Base-by-base conservation (phyloP, 805 yeast genomes). In the Ogataea henricii region DNA sequence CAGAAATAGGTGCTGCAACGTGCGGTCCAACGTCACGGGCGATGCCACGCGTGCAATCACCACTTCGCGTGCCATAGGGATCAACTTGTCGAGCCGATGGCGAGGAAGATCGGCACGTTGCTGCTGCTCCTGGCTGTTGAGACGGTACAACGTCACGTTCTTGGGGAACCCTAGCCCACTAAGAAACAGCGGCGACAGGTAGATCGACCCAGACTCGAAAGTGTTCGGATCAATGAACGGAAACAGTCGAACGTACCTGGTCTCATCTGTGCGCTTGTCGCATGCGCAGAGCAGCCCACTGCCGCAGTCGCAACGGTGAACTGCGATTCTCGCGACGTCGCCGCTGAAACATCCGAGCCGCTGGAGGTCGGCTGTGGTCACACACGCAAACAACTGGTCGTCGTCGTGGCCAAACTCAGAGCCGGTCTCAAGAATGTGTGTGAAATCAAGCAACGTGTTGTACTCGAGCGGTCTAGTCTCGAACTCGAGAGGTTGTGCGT, bases 1-100 rank as follows among this genome's bases (percentile, higher is more conserved):
- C 44, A 85, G 70, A 57, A 88, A 78, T 46, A 81, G 70, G 46
- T 74, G 76, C 59, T 87, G 92, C 57, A 72, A 76, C 0, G 80
- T 70, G 44, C 80, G 74, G 52, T 85, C 89, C 55, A 87, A 71
- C 0, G 94, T 81, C 2, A 77, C 70, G 0, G 89, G 87, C 0
- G 92, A 82, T 1, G 86, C 79, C 0, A 89, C 72, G 48, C 92
- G 70, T 0, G 89, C 76, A 3, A 89, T 73, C 0, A 83, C 81
- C 6, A 87, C 81, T 17, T 83, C 78, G 27, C 76, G 74, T 0
- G 94, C 94, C 17, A 77, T 60, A 12, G 63, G 82, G 59, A 66
- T 67, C 22, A 56, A 48, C 12, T 57, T 52, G 3, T 45, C 50
- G 1, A 65, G 32, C 33, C 54, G 56, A 7, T 43, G 30, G 36